Conservation (phyloP, 257 asterid species). For the Apocynum venetum region DNA sequence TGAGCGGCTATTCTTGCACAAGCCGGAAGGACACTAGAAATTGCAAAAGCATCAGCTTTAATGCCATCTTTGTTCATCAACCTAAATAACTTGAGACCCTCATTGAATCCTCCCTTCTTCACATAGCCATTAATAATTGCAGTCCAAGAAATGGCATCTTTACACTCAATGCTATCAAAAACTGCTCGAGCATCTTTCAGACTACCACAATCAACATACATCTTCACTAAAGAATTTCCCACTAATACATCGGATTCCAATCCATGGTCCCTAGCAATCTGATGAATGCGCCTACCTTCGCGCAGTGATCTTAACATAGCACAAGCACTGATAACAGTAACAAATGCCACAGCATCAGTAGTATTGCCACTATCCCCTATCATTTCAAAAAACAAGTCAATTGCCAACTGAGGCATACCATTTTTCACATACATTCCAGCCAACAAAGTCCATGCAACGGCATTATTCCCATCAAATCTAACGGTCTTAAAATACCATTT, state of each 20-base stretch:
- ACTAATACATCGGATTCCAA: constrained; percentile 24
- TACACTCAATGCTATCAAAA: constrained; percentile 23
- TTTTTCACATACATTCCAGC: constrained; percentile 24
- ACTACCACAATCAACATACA: constrained; percentile 35
- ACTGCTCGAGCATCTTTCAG: constrained; percentile 25
- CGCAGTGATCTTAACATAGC: constrained; percentile 25
- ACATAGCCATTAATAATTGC: constrained; percentile 27
- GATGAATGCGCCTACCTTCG: constrained; percentile 24
- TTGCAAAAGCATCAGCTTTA: constrained; percentile 26
- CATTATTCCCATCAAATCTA: not conserved
- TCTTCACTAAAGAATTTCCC: constrained; percentile 28
- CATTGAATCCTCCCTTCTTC: constrained; percentile 29
- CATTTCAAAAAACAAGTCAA: constrained; percentile 27
- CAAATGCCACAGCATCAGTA: constrained; percentile 20
- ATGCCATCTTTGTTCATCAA: constrained; percentile 22
- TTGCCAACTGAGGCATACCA: constrained; percentile 24
- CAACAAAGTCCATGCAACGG: constrained; percentile 32
- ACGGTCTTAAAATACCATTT: constrained; percentile 14
- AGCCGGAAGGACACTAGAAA: constrained; percentile 29
- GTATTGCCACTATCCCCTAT: constrained; percentile 3
- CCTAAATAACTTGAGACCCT: constrained; percentile 30
- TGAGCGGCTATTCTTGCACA: constrained; percentile 31
- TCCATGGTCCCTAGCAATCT: constrained; percentile 17
- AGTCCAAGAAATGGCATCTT: constrained; percentile 36
- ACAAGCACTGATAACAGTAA: constrained; percentile 31